Conservation (phyloP, 208 protist genomes). For the Giardia duodenalis region DNA sequence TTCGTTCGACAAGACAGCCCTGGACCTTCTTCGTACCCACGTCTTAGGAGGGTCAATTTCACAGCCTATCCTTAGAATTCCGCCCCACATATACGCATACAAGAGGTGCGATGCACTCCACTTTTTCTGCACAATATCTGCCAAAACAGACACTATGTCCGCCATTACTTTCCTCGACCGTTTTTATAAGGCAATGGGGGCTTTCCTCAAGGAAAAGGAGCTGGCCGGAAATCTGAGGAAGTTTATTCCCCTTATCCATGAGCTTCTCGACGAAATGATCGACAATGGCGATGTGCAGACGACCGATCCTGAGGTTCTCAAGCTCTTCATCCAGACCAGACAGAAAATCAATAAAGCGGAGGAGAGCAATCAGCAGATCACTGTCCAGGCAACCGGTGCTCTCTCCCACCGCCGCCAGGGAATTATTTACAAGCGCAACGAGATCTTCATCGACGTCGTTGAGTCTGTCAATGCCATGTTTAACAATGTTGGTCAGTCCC, state of each 20-base stretch:
- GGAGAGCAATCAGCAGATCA: background rate
- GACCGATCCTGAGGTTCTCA: conserved; percentile 26
- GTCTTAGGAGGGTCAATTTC: background rate
- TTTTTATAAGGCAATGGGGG: background rate
- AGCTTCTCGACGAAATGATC: conserved; percentile 11
- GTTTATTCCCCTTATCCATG: background rate
- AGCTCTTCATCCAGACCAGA: conserved; percentile 6
- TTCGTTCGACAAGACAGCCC: background rate
- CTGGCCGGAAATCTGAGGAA: background rate
- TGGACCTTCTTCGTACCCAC: background rate
- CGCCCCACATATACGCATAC: background rate
- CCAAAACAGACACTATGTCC: background rate
- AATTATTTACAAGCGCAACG: background rate
- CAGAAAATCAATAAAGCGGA: background rate
- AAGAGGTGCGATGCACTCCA: background rate
- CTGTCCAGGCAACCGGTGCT: conserved; percentile 9
- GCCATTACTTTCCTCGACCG: background rate
- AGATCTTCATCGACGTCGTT: conserved; percentile 11
- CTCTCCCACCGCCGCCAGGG: background rate
- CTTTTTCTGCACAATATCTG: background rate
- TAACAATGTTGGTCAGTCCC: background rate
- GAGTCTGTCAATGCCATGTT: background rate
- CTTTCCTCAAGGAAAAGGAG: background rate
- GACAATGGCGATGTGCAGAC: conserved; percentile 22
- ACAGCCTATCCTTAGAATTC: background rate